Base-by-base conservation (phyloP, 768 basidiomycete species). In the Mrakia gelida region DNA sequence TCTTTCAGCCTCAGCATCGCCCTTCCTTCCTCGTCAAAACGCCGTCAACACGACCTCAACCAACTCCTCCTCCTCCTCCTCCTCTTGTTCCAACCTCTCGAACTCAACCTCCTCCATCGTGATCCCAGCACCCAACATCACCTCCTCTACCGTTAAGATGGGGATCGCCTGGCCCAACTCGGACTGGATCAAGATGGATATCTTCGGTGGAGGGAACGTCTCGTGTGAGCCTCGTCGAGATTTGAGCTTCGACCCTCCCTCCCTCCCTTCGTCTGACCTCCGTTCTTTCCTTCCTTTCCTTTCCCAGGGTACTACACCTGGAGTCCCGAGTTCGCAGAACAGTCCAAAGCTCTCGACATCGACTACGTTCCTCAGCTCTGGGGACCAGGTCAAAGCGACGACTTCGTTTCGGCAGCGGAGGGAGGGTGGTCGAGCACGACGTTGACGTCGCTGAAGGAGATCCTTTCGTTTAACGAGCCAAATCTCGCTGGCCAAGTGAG, bases 271-370 rank as follows among this genome's bases (percentile, higher is more conserved):
- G 28, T 18, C 63, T 28, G 30, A 38, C 16, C 62, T 63, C 8
- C 15, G 10, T 4, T 15, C 28, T 10, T 32, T 38, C 15, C 32
- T 4, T 15, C 28, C n/a, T 32, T 38, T 7, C 13, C 62, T 34
- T 32, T 30, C 30, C 10, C 63, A 65, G 63, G 63, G 63, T 65
- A 65, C 63, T 65, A 65, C 63, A 65, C 63, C 7, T 65, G 63
- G 63, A 65, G 34, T 30, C 63, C 63, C 7, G 30, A 32, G 30
- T 30, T 38, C 5, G 63, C 63, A 15, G 18, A 30, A 30, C 63
- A 65, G 32, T 32, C 30, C 63, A 65, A 65, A 65, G 63, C 63
- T 21, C 63, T 65, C 63, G 15, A 65, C 13, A 65, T 65, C 32
- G 63, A n/a, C 63, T 65, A 32, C 30, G 63, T 65, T 30, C 63